Base-by-base conservation (phyloP, 495 filamentous ascomycete genomes). In the Xylaria grammica region DNA sequence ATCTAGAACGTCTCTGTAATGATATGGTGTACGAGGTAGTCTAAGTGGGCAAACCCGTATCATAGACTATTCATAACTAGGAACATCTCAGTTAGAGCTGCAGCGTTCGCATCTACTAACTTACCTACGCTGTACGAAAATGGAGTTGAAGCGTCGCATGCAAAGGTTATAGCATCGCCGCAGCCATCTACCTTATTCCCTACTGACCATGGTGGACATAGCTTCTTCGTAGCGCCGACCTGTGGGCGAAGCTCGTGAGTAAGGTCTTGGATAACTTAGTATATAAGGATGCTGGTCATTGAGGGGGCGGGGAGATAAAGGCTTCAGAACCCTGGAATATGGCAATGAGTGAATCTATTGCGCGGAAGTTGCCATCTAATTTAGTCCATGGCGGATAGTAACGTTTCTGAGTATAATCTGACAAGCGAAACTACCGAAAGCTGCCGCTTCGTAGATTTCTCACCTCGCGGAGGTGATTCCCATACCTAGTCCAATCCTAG, bases 11-110 rank as follows among this genome's bases (percentile, higher is more conserved):
- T 78, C 27, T 64, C 71, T 30, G 71, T 82, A 5, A 15, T 81
- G 79, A 82, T 63, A 76, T 82, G 68, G 75, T 72, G 22, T 81
- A 81, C 60, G 67, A 72, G 29, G 68, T 59, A 38, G 71, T 75
- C 7, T 78, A 78, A 65, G 69, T 69, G 20, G 71, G 73, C 11
- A 79, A 78, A 52, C 62, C 50, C 6, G 77, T 80, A n/a, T 65
- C 64, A 17, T 82, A 79, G 81, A 72, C 81, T 32, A 77, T 82
- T 65, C 69, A 75, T 20, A 64, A 65, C 69, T 17, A 78, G 78
- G n/a, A 68, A 65, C 55, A 19, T 78, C 77, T 50, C 79, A 59
- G 52, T 73, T 54, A 42, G 72, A 64, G 60, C 70, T 50, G 63
- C 71, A 51, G 59, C 71, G 36, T 40, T 66, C 62, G 27, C 62